phyloP scores from a whole-genome alignment of 768 basidiomycete genomes.

The Suillus variegatus region DNA sequence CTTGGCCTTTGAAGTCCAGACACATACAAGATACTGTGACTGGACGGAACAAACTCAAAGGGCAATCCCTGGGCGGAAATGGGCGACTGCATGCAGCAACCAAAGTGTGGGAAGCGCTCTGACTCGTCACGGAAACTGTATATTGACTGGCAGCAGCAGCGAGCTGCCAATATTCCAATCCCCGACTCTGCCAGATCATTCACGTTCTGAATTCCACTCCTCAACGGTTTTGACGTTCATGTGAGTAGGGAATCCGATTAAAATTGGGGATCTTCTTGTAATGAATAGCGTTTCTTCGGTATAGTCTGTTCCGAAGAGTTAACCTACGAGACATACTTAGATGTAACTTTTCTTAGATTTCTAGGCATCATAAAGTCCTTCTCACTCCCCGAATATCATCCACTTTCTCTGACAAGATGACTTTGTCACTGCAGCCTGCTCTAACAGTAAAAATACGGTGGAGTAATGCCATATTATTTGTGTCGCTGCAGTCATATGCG shows the following conservation, averaged over 20 bases:
- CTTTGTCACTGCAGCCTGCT: neutral
- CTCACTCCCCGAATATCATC: neutral
- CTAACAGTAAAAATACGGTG: constrained; percentile 53
- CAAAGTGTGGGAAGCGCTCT: neutral
- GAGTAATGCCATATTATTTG: constrained; percentile 60
- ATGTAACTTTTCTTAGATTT: neutral
- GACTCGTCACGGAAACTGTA: no score
- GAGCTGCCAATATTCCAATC: no score
- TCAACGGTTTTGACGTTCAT: no score
- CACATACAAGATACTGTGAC: no score
- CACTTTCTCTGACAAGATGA: neutral
- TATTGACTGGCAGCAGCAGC: no score
- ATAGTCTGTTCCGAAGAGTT: neutral
- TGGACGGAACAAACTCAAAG: no score
- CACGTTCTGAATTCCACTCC: no score
- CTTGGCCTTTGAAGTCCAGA: no score
- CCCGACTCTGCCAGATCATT: no score
- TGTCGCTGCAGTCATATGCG: constrained; percentile 54
- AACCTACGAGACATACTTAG: neutral
- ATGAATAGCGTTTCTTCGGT: neutral
- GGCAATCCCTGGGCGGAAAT: no score
- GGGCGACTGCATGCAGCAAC: neutral
- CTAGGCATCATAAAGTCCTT: neutral
- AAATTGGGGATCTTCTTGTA: neutral
- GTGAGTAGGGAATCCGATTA: neutral